Percentiles rank a stretch among this genome's conserved stretches.
Conservation (phyloP, 2,329 filamentous ascomycete genomes). For the Purpureocillium lavendulum region DNA sequence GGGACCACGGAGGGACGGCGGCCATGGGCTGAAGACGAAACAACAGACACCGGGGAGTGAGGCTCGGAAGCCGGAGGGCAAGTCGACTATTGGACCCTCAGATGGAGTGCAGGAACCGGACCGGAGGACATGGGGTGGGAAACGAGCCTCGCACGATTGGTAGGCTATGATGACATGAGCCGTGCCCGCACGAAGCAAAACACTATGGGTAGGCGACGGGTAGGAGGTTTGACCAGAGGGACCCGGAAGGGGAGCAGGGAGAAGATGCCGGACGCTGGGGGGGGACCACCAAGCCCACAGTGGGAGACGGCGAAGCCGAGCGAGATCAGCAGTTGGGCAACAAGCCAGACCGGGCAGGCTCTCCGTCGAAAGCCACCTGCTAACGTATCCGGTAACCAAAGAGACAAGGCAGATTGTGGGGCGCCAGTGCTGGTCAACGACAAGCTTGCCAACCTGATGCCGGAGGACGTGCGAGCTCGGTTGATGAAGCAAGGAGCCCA, state of each 20-base stretch:
- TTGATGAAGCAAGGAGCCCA: constrained; percentile 3
- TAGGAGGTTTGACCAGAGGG: constrained; percentile 1
- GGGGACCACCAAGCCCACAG: constrained; percentile 2
- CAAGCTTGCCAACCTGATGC: too few relatives aligned
- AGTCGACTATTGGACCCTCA: constrained; percentile 20
- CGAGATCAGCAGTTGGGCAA: constrained; percentile 11
- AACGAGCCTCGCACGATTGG: constrained; percentile 15
- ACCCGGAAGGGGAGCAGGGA: not conserved
- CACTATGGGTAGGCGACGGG: not conserved
- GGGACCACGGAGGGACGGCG: constrained; percentile 28
- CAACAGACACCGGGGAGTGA: constrained; percentile 15
- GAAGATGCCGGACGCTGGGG: constrained; percentile 1
- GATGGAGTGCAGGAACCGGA: constrained; percentile 14
- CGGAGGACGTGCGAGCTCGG: not conserved
- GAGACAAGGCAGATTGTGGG: too few relatives aligned
- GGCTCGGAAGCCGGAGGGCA: constrained; percentile 20
- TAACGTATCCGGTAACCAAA: too few relatives aligned
- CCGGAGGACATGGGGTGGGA: constrained; percentile 19
- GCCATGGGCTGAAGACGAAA: constrained; percentile 18
- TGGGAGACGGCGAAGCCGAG: constrained; percentile 3
- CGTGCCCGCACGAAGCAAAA: constrained; percentile 3
- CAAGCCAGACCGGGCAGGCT: constrained; percentile 1
- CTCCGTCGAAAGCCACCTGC: too few relatives aligned
- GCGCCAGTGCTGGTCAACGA: too few relatives aligned
- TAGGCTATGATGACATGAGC: constrained; percentile 9